Percentiles rank a stretch among this genome's conserved stretches.
phyloP scores from a whole-genome alignment of 2,329 filamentous ascomycete species.

The Ascocoryne sarcoides region DNA sequence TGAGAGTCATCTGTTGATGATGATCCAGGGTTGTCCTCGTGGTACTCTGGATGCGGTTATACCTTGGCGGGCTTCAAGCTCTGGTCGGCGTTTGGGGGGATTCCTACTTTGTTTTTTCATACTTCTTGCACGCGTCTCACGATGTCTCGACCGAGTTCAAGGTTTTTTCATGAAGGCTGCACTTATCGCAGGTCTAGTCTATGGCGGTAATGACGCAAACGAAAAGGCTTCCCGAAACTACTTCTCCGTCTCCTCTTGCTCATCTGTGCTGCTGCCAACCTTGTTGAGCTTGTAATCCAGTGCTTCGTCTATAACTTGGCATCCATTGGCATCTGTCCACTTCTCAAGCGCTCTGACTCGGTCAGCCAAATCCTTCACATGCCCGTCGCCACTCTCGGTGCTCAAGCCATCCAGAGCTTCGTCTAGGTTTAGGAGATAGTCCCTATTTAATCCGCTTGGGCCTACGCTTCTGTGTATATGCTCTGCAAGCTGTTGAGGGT shows the following conservation, averaged over 20 bases:
- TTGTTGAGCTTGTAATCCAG: constrained; percentile 33
- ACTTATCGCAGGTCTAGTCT: constrained; percentile 23
- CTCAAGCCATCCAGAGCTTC: constrained; percentile 64
- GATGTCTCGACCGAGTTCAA: constrained; percentile 24
- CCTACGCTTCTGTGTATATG: constrained; percentile 72
- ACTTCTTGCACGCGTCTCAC: constrained; percentile 19
- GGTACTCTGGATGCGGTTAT: constrained; percentile 28
- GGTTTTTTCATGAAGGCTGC: constrained; percentile 22
- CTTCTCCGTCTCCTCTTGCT: constrained; percentile 50
- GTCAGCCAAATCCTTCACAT: constrained; percentile 73
- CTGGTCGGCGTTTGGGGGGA: constrained; percentile 28
- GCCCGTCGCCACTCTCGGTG: constrained; percentile 68
- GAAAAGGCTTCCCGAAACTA: constrained; percentile 26
- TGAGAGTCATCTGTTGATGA: constrained; percentile 18
- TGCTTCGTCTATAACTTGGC: constrained; percentile 12
- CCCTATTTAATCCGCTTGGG: constrained; percentile 80
- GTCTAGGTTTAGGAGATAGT: constrained; percentile 81
- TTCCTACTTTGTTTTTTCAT: constrained; percentile 23
- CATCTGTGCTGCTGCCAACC: constrained; percentile 40
- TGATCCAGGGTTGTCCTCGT: constrained; percentile 21
- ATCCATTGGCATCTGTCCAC: constrained; percentile 13
- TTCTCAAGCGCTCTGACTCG: constrained; percentile 58
- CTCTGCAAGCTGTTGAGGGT: constrained; percentile 66
- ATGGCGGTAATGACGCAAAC: constrained; percentile 22
- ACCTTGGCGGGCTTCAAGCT: constrained; percentile 25